Percentiles rank a stretch among this genome's conserved stretches.
phyloP scores from a whole-genome alignment of 108 stramenopile genomes.

The Craspedostauros australis region DNA sequence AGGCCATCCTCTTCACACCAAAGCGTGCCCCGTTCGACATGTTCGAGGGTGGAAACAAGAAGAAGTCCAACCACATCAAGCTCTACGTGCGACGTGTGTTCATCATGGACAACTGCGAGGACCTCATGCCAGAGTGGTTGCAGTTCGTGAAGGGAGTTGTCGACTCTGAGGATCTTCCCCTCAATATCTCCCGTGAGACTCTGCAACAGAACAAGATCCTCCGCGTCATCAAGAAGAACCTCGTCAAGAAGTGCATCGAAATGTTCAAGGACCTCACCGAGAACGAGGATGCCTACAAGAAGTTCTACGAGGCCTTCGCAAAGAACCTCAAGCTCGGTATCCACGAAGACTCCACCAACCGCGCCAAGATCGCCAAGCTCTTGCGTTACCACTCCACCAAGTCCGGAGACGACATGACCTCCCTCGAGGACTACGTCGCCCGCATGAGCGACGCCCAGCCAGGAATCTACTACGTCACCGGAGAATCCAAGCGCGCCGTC shows the following conservation, averaged over 20 bases:
- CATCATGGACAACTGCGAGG: constrained; percentile 99
- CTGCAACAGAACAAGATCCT: constrained; percentile 99
- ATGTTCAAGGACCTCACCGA: constrained; percentile 99
- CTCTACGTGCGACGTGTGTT: constrained; percentile 99
- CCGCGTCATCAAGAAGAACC: constrained; percentile 99
- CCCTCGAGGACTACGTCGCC: constrained; percentile 97
- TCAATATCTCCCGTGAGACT: constrained; percentile 99
- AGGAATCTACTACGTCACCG: constrained; percentile 99
- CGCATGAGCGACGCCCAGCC: constrained; percentile 98
- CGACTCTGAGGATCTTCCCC: constrained; percentile 99
- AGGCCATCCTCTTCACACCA: constrained; percentile 97
- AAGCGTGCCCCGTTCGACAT: constrained; percentile 99
- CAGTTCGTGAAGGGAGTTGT: constrained; percentile 99
- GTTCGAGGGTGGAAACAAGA: constrained; percentile 99
- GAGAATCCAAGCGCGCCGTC: constrained; percentile 98
- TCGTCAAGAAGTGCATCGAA: constrained; percentile 99
- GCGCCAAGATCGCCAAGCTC: constrained; percentile 99
- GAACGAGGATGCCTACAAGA: constrained; percentile 99
- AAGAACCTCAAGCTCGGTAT: constrained; percentile 99
- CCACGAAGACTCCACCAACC: constrained; percentile 99
- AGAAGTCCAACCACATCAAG: constrained; percentile 99
- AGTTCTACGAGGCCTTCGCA: constrained; percentile 99
- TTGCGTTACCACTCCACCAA: constrained; percentile 99
- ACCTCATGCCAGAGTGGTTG: constrained; percentile 99
- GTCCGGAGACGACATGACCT: constrained; percentile 98